These are phyloP conservation scores for Physcomitrium patens DNA, from an alignment of 225 moss, liverwort and hornwort genomes.

Conservation along the genomic window DNA sequence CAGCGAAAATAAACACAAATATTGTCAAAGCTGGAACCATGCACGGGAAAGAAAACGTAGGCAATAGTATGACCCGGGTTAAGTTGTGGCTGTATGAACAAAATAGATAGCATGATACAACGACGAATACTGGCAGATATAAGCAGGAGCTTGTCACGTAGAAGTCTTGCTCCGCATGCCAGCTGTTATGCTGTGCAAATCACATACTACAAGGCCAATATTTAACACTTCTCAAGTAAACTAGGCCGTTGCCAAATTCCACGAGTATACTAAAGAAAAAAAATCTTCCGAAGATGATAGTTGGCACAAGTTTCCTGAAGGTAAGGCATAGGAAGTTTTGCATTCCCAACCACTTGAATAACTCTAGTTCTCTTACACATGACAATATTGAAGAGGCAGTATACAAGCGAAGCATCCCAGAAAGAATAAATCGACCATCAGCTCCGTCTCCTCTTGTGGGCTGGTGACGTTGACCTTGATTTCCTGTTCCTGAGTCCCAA, in stretches of 20 bases:
- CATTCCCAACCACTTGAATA: slow-evolving; percentile 39
- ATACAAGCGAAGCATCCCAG: slow-evolving; percentile 29
- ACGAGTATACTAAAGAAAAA: slow-evolving; percentile 36
- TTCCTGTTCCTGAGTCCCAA: slow-evolving; percentile 59
- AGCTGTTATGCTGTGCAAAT: slow-evolving; percentile 44
- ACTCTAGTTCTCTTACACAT: slow-evolving; percentile 46
- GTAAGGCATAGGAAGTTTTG: slow-evolving; percentile 32
- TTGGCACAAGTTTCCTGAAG: slow-evolving; percentile 34
- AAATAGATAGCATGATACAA: slow-evolving; percentile 44
- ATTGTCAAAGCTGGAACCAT: not conserved
- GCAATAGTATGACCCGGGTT: not conserved
- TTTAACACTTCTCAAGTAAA: slow-evolving; percentile 52
- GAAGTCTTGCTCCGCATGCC: slow-evolving; percentile 24
- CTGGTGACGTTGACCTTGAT: slow-evolving; percentile 62
- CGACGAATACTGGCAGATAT: slow-evolving; percentile 26
- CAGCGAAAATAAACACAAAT: not conserved
- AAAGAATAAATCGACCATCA: slow-evolving; percentile 45
- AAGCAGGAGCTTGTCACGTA: slow-evolving; percentile 28
- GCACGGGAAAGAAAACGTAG: not conserved
- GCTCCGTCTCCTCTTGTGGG: slow-evolving; percentile 66
- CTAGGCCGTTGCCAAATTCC: slow-evolving; percentile 41
- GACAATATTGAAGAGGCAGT: slow-evolving; percentile 45
- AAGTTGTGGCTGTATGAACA: slow-evolving; percentile 20
- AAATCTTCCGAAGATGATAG: slow-evolving; percentile 35
- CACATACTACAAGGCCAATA: slow-evolving; percentile 45